These are phyloP conservation scores for Drechslerella dactyloides DNA, from an alignment of 2,329 filamentous ascomycete genomes.

Conservation along the genomic window DNA sequence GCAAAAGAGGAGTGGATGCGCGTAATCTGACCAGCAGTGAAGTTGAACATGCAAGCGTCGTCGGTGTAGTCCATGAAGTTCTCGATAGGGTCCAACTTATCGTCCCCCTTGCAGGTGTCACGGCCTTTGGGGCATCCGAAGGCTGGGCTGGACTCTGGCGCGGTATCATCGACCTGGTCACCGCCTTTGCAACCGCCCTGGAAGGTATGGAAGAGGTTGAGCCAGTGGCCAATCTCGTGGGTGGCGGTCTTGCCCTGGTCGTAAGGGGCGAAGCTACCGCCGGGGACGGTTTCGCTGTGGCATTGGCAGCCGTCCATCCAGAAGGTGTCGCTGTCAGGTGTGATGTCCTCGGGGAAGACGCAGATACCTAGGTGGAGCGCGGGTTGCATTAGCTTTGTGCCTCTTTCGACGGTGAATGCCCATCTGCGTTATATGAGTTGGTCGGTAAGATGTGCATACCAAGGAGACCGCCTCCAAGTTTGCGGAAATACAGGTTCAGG, in stretches of 20 bases:
- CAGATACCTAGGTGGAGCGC: conserved; percentile 26
- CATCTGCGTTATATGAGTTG: background rate
- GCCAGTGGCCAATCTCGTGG: conserved; percentile 61
- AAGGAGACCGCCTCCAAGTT: conserved; percentile 50
- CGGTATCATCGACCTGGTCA: conserved; percentile 59
- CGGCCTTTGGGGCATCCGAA: conserved; percentile 58
- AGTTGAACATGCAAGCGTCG: conserved; percentile 61
- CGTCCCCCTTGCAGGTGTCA: conserved; percentile 55
- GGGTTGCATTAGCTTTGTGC: conserved; percentile 14
- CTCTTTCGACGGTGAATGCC: conserved; percentile 44
- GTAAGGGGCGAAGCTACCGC: conserved; percentile 56
- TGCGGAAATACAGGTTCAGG: conserved; percentile 57
- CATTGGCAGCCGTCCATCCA: conserved; percentile 59
- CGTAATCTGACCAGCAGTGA: conserved; percentile 60
- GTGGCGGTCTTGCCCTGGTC: conserved; percentile 57
- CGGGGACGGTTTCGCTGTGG: conserved; percentile 58
- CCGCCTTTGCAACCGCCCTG: conserved; percentile 59
- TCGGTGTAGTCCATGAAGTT: conserved; percentile 59
- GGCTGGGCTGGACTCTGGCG: conserved; percentile 56
- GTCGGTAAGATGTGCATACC: conserved; percentile 33
- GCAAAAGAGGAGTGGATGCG: conserved; percentile 60
- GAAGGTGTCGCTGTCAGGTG: conserved; percentile 57
- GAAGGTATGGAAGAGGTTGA: conserved; percentile 63
- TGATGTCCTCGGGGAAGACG: conserved; percentile 51
- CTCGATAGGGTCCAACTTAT: no score